A percentile compares a stretch with the other conserved stretches of the same genome.
These are phyloP conservation scores for Russula emetica DNA, from an alignment of 768 basidiomycete species.

Conservation along the genomic window DNA sequence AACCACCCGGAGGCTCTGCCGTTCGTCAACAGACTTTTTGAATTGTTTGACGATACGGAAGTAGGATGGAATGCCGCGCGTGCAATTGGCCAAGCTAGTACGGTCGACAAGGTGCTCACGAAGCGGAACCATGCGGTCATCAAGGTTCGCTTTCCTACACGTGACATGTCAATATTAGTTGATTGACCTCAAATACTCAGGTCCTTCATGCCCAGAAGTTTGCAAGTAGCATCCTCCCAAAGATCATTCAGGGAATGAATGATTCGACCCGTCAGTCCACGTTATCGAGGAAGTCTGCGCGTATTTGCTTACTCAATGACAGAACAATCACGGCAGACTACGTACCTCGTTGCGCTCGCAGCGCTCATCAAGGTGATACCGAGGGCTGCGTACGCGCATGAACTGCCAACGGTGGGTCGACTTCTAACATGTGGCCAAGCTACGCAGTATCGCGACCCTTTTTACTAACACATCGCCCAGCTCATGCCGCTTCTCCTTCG, in stretches of 20 bases:
- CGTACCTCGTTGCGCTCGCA: conserved; percentile 79
- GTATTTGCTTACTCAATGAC: not conserved
- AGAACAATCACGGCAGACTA: conserved; percentile 55
- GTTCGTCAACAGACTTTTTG: conserved; percentile 63
- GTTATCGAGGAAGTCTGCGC: not conserved
- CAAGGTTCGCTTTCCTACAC: conserved; percentile 45
- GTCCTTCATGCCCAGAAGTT: conserved; percentile 73
- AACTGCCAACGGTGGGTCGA: conserved; percentile 55
- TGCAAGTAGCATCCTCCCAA: conserved; percentile 66
- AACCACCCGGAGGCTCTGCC: conserved; percentile 55
- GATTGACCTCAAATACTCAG: conserved; percentile 37
- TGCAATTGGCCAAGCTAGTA: conserved; percentile 63
- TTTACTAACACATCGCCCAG: conserved; percentile 40
- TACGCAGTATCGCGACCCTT: not conserved
- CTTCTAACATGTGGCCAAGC: not conserved
- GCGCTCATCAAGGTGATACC: conserved; percentile 78
- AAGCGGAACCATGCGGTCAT: conserved; percentile 76
- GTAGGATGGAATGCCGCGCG: conserved; percentile 73
- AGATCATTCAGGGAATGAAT: conserved; percentile 64
- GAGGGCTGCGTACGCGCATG: conserved; percentile 62
- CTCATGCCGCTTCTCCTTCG: conserved; percentile 85
- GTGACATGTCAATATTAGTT: not conserved
- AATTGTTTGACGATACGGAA: conserved; percentile 58
- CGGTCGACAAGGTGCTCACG: conserved; percentile 58
- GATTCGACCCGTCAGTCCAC: conserved; percentile 46